These are phyloP conservation scores for Neocucurbitaria cava DNA, from an alignment of 2,329 filamentous ascomycete genomes.

Conservation along the genomic window DNA sequence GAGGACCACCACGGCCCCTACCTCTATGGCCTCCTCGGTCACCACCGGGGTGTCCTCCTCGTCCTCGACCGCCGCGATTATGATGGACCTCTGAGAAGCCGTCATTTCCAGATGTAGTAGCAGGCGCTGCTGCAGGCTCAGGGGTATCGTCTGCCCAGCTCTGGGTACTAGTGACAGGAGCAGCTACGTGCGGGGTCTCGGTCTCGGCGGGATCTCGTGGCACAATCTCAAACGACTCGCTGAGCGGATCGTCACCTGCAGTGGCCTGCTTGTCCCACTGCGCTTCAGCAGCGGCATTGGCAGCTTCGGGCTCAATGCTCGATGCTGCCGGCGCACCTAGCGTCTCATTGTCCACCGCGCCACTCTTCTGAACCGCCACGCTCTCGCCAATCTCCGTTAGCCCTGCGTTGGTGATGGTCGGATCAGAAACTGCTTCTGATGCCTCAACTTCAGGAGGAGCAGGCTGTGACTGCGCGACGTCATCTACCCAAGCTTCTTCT, in stretches of 20 bases:
- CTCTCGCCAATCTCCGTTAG: conserved; percentile 69
- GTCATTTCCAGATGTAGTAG: conserved; percentile 57
- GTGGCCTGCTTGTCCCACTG: conserved; percentile 68
- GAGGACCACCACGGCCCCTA: conserved; percentile 55
- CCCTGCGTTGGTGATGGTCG: conserved; percentile 70
- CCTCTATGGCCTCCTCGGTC: conserved; percentile 64
- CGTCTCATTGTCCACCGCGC: conserved; percentile 28
- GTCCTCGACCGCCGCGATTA: conserved; percentile 56
- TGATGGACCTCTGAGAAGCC: conserved; percentile 74
- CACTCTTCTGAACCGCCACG: conserved; percentile 39
- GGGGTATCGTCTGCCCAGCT: conserved; percentile 83
- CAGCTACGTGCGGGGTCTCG: conserved; percentile 65
- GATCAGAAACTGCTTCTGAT: conserved; percentile 61
- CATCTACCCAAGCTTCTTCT: conserved; percentile 58
- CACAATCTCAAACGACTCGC: conserved; percentile 78
- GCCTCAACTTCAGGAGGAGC: conserved; percentile 43
- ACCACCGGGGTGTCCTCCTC: conserved; percentile 50
- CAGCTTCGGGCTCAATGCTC: conserved; percentile 50
- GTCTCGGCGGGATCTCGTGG: conserved; percentile 77
- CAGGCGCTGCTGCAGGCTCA: conserved; percentile 34
- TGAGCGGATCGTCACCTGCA: conserved; percentile 57
- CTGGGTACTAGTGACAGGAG: conserved; percentile 67
- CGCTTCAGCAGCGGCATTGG: conserved; percentile 65
- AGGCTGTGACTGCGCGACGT: conserved; percentile 55
- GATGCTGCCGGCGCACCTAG: conserved; percentile 44